A percentile compares a stretch with the other conserved stretches of the same genome.
These are phyloP conservation scores for Sarocladium oryzae DNA, from an alignment of 2,329 filamentous ascomycete species.

Conservation along the genomic window DNA sequence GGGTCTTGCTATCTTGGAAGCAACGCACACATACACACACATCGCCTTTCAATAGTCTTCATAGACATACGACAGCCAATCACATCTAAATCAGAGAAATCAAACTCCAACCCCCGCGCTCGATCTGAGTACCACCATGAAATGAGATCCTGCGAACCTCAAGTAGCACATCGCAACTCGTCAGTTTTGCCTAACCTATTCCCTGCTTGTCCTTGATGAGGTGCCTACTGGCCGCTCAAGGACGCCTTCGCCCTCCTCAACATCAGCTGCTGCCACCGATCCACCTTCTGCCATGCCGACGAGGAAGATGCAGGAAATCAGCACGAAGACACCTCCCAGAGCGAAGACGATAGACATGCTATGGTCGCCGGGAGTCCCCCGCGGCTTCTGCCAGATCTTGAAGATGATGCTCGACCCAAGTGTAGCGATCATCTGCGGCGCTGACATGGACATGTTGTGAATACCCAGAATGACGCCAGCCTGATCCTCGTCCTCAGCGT, in stretches of 20 bases:
- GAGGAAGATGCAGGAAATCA: slow-evolving; percentile 71
- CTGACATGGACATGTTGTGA: slow-evolving; percentile 90
- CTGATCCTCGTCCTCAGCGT: slow-evolving; percentile 57
- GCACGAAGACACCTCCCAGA: slow-evolving; percentile 71
- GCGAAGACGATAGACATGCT: slow-evolving; percentile 83
- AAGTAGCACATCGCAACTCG: no score
- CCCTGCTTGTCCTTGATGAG: slow-evolving; percentile 35
- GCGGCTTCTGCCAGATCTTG: slow-evolving; percentile 76
- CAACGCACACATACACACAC: no score
- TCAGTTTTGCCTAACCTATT: no score
- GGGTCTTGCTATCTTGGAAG: no score
- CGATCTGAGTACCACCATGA: neutral
- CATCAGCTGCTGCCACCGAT: slow-evolving; percentile 29
- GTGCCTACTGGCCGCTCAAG: slow-evolving; percentile 25
- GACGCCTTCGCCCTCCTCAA: slow-evolving; percentile 34
- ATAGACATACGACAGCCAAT: neutral
- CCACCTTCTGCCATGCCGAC: slow-evolving; percentile 58
- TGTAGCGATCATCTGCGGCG: slow-evolving; percentile 87
- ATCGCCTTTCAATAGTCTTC: no score
- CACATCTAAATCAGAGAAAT: neutral
- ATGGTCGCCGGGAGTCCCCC: slow-evolving; percentile 76
- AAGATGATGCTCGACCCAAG: slow-evolving; percentile 81
- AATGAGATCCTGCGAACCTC: no score
- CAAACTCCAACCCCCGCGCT: no score
- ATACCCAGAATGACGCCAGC: slow-evolving; percentile 89